Evolutionary conservation across 352 stramenopile genomes (phyloP).

Genomic region (Phytophthora gonapodyides): DNA sequence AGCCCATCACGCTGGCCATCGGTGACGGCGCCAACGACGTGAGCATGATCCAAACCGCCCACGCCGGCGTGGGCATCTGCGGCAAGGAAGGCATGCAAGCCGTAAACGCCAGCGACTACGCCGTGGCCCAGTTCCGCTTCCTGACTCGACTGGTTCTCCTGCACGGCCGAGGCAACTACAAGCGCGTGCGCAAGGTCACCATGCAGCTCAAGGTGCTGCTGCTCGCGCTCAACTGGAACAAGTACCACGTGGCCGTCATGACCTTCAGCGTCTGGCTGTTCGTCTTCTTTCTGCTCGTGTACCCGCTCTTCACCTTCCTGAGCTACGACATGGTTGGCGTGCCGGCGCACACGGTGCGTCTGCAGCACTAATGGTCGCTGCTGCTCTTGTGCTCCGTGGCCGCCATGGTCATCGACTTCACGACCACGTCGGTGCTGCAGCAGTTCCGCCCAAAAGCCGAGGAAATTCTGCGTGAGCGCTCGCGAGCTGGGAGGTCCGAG

Average conservation of each 20-base stretch:
- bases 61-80: slow-evolving; percentile 97
- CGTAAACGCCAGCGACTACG: slow-evolving; percentile 94
- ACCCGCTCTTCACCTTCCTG: slow-evolving; percentile 70
- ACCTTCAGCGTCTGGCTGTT: slow-evolving; percentile 62
- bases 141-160: slow-evolving; percentile 94
- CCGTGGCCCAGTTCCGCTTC: slow-evolving; percentile 96
- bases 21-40: slow-evolving; percentile 99
- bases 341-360: slow-evolving; percentile 40
- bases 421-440: slow-evolving; percentile 41
- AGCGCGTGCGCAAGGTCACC: slow-evolving; percentile 91
- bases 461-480: slow-evolving; percentile 67
- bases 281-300: slow-evolving; percentile 68
- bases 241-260: slow-evolving; percentile 58
- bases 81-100: slow-evolving; percentile 97
- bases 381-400: slow-evolving; percentile 55
- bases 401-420: slow-evolving; percentile 51
- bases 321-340: slow-evolving; percentile 73
- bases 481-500: slow-evolving; percentile 22
- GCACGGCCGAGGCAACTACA: slow-evolving; percentile 97
- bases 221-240: slow-evolving; percentile 67
- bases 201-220: slow-evolving; percentile 78
- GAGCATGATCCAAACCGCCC: slow-evolving; percentile 98
- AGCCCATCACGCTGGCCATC: slow-evolving; percentile 94
- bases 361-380: slow-evolving; percentile 61
- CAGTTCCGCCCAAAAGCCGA: slow-evolving; percentile 58